Base-by-base conservation (phyloP, 2,329 filamentous ascomycete genomes). In the Paracamarosporium sp. region DNA sequence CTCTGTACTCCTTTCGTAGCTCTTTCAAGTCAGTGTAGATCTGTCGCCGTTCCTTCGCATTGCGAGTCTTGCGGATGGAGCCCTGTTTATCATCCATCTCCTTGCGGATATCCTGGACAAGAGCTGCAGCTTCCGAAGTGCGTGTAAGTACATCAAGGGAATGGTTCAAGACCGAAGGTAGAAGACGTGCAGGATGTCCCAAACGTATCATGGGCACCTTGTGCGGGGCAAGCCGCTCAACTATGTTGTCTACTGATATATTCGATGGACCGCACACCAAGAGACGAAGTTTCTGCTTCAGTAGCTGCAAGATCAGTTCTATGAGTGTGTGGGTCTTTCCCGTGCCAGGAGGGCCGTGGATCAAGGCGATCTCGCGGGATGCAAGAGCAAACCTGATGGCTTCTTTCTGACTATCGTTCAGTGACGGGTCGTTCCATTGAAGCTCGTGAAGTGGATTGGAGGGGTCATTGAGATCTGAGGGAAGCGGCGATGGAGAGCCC, bases 231-330 rank as follows among this genome's bases (percentile, higher is more conserved):
- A 98, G 85, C 7, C 95, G 88, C 78, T 99, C 95, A 8, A 97
- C 93, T 56, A 99, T 96, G 72, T 99, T 99, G 83, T 99, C 95
- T 1, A 99, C 95, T 0, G 92, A 95, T 66, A 99, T 93, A 74
- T 99, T 99, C 28, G 92, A 97, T 0, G 95, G 95, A 0, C 94
- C 95, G 69, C 95, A 98, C n/a, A 98, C 94, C 1, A 98, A 83
- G 11, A 98, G 82, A 1, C 93, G 87, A 53, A 89, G 84, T 31
- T 88, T 85, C 24, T 86, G 86, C 71, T 88, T 89, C 53, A 96
- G 82, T 66, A 98, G 81, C 72, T 99, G 95, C n/a, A 96, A 82
- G 59, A 99, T 96, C 12, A 99, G 83, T 76, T 99, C 95, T 58
- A 99, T 94, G 36, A 99, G 80, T 0, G 95, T 98, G 73, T 98